These are phyloP conservation scores for Thymus quinquecostatus DNA, from an alignment of 257 asterid species.

Conservation along the genomic window DNA sequence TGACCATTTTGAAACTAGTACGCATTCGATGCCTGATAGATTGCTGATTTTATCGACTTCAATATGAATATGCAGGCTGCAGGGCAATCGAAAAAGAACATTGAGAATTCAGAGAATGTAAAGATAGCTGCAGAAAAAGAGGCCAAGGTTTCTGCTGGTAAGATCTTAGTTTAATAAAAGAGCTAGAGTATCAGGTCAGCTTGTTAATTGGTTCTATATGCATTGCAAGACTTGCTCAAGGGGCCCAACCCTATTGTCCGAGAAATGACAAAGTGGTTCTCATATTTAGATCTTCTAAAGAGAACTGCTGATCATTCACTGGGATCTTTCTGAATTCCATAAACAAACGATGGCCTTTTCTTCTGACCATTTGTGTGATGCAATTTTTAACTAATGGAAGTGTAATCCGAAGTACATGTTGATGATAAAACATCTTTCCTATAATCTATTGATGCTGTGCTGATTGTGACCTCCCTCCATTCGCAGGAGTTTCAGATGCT, in stretches of 20 bases:
- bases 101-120: constrained; percentile 46
- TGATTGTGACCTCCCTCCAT: background rate
- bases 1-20: constrained; percentile 1
- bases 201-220: background rate
- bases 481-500: constrained; percentile 61
- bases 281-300: background rate
- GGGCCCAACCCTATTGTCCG: background rate
- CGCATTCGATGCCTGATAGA: constrained; percentile 21
- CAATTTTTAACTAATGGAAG: no score
- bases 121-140: constrained; percentile 38
- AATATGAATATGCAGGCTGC: constrained; percentile 68
- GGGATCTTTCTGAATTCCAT: background rate
- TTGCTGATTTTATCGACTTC: constrained; percentile 26
- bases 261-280: constrained; percentile 4
- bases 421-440: no score
- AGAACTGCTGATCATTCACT: background rate
- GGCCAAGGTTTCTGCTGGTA: constrained; percentile 54
- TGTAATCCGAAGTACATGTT: no score
- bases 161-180: constrained; percentile 27
- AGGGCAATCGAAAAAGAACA: constrained; percentile 67
- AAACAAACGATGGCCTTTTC: background rate
- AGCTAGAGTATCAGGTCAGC: background rate
- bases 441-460: no score
- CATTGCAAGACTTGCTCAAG: constrained; percentile 19
- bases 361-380: no score